These are phyloP conservation scores for Russula compacta DNA, from an alignment of 768 basidiomycete species.

Conservation along the genomic window DNA sequence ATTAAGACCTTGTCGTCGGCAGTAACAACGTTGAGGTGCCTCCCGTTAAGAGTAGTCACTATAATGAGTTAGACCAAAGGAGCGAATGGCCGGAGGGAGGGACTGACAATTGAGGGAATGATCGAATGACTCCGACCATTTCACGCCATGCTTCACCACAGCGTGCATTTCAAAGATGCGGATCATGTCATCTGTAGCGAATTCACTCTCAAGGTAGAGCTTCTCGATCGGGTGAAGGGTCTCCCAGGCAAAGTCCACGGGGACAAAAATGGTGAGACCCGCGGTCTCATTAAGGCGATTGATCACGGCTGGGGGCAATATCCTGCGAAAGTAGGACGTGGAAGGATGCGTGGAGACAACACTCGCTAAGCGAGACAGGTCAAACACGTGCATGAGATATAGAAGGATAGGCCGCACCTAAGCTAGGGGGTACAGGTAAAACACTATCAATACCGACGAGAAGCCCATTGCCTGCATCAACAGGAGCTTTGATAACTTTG, in stretches of 20 bases:
- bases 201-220: conserved; percentile 82
- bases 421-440: conserved; percentile 60
- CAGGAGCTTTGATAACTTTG: conserved; percentile 46
- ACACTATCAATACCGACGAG: conserved; percentile 69
- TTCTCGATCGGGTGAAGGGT: conserved; percentile 67
- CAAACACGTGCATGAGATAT: background rate
- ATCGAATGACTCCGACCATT: conserved; percentile 57
- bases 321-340: conserved; percentile 64
- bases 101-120: conserved; percentile 45
- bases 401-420: conserved; percentile 44
- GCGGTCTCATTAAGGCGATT: conserved; percentile 54
- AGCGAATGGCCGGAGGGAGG: background rate
- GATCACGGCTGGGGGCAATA: conserved; percentile 54
- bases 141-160: conserved; percentile 48
- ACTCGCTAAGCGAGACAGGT: conserved; percentile 35
- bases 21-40: conserved; percentile 50
- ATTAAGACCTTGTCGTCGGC: conserved; percentile 45
- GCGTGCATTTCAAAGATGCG: conserved; percentile 76
- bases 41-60: conserved; percentile 70
- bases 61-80: conserved; percentile 14
- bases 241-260: conserved; percentile 79
- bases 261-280: conserved; percentile 82
- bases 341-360: conserved; percentile 50
- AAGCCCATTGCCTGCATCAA: conserved; percentile 64
- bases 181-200: conserved; percentile 68